phyloP scores from a whole-genome alignment of 1,284 basidiomycete species.

The Trichosporon sp. region DNA sequence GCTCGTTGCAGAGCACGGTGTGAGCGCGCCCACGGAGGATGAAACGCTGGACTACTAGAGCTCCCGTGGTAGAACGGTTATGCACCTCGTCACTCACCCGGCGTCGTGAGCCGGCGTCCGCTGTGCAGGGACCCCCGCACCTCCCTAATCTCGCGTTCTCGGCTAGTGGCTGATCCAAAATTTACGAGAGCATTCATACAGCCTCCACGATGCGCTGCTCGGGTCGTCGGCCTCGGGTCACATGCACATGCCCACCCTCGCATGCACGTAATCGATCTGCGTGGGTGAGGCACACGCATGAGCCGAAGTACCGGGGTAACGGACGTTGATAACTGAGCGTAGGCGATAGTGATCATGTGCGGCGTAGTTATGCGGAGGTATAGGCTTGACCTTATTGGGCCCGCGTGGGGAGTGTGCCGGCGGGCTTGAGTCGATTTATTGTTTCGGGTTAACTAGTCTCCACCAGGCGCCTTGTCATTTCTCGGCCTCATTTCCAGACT shows the following conservation, averaged over 20 bases:
- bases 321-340: background rate
- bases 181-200: background rate
- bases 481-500: background rate
- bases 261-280: background rate
- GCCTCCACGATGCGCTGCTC: background rate
- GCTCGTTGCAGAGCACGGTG: background rate
- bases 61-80: background rate
- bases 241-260: background rate
- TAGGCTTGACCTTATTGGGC: background rate
- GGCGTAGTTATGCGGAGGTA: slow-evolving; percentile 6
- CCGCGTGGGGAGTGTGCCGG: background rate
- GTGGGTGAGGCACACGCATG: background rate
- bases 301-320: background rate
- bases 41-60: background rate
- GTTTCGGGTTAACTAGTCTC: slow-evolving; percentile 1
- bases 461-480: background rate
- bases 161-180: background rate
- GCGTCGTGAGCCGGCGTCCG: background rate
- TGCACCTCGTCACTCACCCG: background rate
- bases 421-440: background rate
- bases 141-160: background rate
- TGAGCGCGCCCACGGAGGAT: background rate
- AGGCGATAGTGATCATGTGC: background rate
- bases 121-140: background rate
- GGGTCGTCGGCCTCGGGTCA: background rate